Base-by-base conservation (phyloP, 345 rosid genomes). In the Syzygium jambos region DNA sequence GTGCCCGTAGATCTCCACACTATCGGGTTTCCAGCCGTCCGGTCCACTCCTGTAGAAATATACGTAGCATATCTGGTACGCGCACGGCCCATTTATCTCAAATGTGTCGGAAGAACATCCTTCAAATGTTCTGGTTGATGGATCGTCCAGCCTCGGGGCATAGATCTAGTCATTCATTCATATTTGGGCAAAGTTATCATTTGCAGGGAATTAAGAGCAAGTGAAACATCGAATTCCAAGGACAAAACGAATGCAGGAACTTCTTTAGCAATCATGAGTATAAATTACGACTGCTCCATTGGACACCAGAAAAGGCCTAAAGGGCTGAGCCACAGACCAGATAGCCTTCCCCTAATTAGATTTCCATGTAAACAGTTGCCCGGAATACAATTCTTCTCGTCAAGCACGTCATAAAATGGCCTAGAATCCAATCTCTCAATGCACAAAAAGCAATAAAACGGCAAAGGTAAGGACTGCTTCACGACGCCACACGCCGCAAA, bases 21-120 rank as follows among this genome's bases (percentile, higher is more conserved):
- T 91, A 56, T 88, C 93, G 0, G 99, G 99, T 88, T 91, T 95
- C 98, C 98, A 97, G 5, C 98, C 98, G 88, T 97, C 99, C 0
- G 92, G 93, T 68, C 98, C 98, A 8, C 91, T 91, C 89, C 98
- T 90, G 89, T 96, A 95, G 85, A 97, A 92, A 90, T 97, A 97
- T 29, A 93, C 90, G 68, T 94, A 97, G 89, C 99, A 97, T 46
- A 97, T 89, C 84, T 93, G 93, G 90, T 95, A 91, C 0, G 96
- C 92, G 78, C 99, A 97, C 1, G 97, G 99, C 82, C 99, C 99
- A 8, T 85, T 85, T 86, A 96, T 92, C 87, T 93, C 86, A 86
- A 94, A 97, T 1, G 97, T 96, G 61, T 97, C 98, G 2, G 95
- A 89, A 5, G 99, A 97, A 89, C 99, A 97, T 34, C 90, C 90